Base-by-base conservation (phyloP, 2,329 filamentous ascomycete genomes). In the Trichoderma lentiforme region DNA sequence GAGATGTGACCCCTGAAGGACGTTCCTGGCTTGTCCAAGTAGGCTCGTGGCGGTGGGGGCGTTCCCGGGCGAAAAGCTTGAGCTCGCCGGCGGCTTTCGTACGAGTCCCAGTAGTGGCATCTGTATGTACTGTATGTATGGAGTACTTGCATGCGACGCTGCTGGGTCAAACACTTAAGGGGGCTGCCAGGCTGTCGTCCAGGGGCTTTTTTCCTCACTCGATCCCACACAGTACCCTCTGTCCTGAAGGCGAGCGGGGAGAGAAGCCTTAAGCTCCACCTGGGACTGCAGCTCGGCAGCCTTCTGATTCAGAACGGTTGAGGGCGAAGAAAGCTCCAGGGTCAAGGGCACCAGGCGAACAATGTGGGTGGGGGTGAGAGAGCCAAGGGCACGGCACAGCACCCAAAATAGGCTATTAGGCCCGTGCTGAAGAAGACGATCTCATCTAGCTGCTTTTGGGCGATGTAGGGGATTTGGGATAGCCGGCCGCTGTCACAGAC, bases 371-470 rank as follows among this genome's bases (percentile, higher is more conserved):
- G 32, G 71, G 57, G 69, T n/a, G 39, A 47, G 56, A 62, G 34
- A 68, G 26, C 64, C 57, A 68, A 28, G 57, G 64, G 7, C 71
- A 63, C 71, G 71, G 71, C 32, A 53, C 58, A 63, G 57, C 26
- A 69, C 71, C 71, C 71, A 63, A 9, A 68, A 63, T 57, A 58
- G 71, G 71, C 32, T 57, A 34, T 72, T 30, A 63, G 64, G 58
- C 64, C 71, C 63, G 61, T 72, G 64, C 71, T 72, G 64, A 72
- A 72, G 71, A 69, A 47, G 58, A 60, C 56, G 71, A 72, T 72
- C 71, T 68, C 57, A 11, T 66, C 64, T 66, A 72, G 57, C 60
- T 65, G 30, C 26, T 62, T 62, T 62, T 47, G 34, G 70, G 70
- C 64, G 36, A 64, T 61, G 57, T 53, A 53, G n/a, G 47, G 47